Percentiles rank a stretch among this genome's conserved stretches.
phyloP scores from a whole-genome alignment of 805 yeast species.

The Crinitomyces ghanaensis region DNA sequence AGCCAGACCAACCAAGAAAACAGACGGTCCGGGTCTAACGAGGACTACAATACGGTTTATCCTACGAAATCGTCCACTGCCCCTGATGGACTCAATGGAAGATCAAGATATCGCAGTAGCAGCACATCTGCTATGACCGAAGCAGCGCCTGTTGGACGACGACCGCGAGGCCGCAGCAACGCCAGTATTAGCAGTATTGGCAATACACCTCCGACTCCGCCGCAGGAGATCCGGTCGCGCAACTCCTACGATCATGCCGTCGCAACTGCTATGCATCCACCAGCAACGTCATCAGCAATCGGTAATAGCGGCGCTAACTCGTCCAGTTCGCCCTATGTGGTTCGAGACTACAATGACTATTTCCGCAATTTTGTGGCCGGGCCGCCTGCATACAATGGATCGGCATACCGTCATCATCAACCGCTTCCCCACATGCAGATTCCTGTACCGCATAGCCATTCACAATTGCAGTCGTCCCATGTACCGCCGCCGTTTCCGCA shows the following conservation, averaged over 20 bases:
- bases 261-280: too few relatives aligned
- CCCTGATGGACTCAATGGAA: background rate
- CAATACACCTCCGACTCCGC: conserved; percentile 8
- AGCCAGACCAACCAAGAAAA: conserved; percentile 4
- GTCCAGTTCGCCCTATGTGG: conserved; percentile 13
- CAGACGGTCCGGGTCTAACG: background rate
- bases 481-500: background rate
- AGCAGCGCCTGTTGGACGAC: too few relatives aligned
- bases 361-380: too few relatives aligned
- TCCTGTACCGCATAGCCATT: background rate
- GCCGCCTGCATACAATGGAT: too few relatives aligned
- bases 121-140: too few relatives aligned
- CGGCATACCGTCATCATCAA: too few relatives aligned
- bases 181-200: too few relatives aligned
- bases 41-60: background rate
- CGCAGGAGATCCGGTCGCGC: conserved; percentile 9
- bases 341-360: conserved; percentile 23
- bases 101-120: too few relatives aligned
- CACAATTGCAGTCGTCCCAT: conserved; percentile 4
- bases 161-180: too few relatives aligned
- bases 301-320: too few relatives aligned
- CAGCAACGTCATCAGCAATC: too few relatives aligned
- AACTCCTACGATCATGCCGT: too few relatives aligned
- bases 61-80: background rate
- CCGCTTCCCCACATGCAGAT: conserved; percentile 1